Evolutionary conservation across 148 eudicot species (phyloP), one percentile per base, ranked within the genome.

Genomic region (Euryodendron excelsum): DNA sequence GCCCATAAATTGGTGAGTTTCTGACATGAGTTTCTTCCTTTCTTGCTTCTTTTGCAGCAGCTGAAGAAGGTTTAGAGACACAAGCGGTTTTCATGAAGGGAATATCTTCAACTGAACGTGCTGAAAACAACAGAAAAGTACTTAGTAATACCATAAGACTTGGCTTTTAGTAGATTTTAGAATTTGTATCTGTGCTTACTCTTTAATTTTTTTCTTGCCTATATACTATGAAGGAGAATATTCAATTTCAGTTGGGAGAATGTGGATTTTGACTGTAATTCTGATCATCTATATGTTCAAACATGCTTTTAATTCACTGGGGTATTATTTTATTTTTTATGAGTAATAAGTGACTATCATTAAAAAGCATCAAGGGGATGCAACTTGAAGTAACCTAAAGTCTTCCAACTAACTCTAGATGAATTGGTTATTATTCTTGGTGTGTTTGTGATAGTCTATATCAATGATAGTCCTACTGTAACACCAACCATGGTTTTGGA

Each of bases 111-210:
- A 72, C 86, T 78, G 94, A 85, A 84, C 80, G 65, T 72, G 53
- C 79, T 74, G 90, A 73, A 69, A 89, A 81, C 83, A 86, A 74
- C 77, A 86, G 74, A 78, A 94, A 88, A 80, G 91, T 78, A 80
- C 81, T 84, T 74, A 69, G 81, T 79, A 71, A 80, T 77, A 56
- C 36, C 58, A 31, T 67, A 33, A n/a, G 20, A 62, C 27, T 53
- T 59, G 12, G n/a, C 31, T 30, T 61, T 81, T 7, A 53, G 68
- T 67, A 74, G 17, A 58, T 81, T 59, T 48, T 48, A 14, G n/a
- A 12, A 23, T 37, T 20, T 63, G 27, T 55, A 10, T 28, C 33
- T 9, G 20, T 27, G 34, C n/a, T 30, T 21, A 39, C 55, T 39
- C 37, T 56, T 36, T 52, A 10, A 20, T 1, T 27, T 17, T 65